phyloP scores from a whole-genome alignment of 257 asterid species.

The Solanum okadae region DNA sequence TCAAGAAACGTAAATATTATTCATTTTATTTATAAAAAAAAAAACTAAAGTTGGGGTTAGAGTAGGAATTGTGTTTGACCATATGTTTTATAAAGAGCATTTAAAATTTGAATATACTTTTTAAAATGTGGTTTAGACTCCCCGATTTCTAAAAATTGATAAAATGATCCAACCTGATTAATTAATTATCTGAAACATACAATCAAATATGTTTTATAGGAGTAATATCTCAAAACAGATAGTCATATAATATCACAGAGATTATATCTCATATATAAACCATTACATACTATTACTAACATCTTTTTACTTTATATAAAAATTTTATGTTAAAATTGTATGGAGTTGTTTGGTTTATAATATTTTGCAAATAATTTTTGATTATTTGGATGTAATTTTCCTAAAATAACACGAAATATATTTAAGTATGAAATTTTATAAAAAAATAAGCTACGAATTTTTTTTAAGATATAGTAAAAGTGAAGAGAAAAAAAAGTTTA shows the following conservation, averaged over 20 bases:
- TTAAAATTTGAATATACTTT: neutral
- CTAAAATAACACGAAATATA: too few relatives aligned
- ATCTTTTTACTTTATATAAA: neutral
- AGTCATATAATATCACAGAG: neutral
- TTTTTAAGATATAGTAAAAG: too few relatives aligned
- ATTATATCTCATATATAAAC: neutral
- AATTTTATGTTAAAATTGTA: neutral
- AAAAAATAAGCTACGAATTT: too few relatives aligned
- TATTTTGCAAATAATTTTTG: too few relatives aligned
- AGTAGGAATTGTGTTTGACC: neutral
- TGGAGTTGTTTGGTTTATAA: too few relatives aligned
- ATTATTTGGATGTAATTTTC: too few relatives aligned
- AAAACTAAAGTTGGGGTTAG: neutral
- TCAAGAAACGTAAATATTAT: neutral
- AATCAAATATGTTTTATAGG: neutral
- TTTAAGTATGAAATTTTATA: too few relatives aligned
- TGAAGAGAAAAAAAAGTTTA: too few relatives aligned
- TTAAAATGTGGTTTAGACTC: neutral
- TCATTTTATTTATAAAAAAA: neutral
- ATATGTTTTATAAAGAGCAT: neutral
- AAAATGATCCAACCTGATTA: neutral
- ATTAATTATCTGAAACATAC: neutral
- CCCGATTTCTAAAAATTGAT: neutral
- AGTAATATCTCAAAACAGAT: neutral
- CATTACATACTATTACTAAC: neutral